Percentiles rank a stretch among this genome's conserved stretches.
Conservation (phyloP, 2,329 filamentous ascomycete species). For the Penicillium sp. region DNA sequence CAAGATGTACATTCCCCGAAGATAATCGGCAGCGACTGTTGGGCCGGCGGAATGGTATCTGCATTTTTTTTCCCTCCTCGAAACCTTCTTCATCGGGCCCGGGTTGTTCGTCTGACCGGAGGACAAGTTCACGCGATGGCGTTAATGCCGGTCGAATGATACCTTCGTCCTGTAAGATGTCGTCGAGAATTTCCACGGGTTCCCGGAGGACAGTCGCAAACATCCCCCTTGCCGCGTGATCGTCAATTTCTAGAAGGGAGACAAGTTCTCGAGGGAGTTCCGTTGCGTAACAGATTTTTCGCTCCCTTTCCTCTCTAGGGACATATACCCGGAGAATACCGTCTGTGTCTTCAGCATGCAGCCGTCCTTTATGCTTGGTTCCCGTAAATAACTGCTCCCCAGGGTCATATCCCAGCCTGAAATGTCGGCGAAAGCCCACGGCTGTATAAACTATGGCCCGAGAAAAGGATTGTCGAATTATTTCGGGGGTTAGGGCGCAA, state of each 20-base stretch:
- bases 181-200: background rate
- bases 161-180: background rate
- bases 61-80: background rate
- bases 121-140: background rate
- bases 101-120: background rate
- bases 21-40: background rate
- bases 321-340: conserved; percentile 5
- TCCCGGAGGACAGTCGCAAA: conserved; percentile 10
- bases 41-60: background rate
- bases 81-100: background rate
- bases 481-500: background rate
- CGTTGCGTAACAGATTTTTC: conserved; percentile 11
- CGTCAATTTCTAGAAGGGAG: background rate
- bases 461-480: background rate
- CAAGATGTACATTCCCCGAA: background rate
- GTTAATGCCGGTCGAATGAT: background rate
- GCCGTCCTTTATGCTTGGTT: background rate
- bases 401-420: background rate
- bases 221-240: background rate
- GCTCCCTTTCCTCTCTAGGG: background rate
- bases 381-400: background rate
- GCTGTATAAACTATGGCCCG: background rate
- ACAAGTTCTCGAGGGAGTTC: conserved; percentile 6
- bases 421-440: background rate
- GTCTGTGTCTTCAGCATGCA: background rate